Conservation (phyloP, 2,329 filamentous ascomycete genomes). For the Pezicula neosporulosa region DNA sequence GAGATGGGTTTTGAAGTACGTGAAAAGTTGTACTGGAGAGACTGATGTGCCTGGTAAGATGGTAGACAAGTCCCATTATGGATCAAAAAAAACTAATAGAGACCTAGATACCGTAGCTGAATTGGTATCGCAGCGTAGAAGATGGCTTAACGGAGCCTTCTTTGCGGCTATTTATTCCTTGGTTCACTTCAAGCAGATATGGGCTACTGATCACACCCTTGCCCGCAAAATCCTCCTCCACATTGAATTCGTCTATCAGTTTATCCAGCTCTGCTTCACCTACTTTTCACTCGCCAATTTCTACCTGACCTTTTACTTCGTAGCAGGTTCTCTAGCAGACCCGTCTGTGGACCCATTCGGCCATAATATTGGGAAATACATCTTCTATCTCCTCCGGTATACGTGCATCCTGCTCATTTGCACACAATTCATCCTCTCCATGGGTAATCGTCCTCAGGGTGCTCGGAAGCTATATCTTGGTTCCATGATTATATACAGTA, state of each 20-base stretch:
- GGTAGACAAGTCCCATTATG: not conserved
- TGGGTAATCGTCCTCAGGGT: slow-evolving; percentile 94
- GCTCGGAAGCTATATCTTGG: slow-evolving; percentile 85
- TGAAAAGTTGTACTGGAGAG: slow-evolving; percentile 93
- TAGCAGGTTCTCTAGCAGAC: slow-evolving; percentile 85
- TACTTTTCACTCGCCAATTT: slow-evolving; percentile 99
- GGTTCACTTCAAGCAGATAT: slow-evolving; percentile 91
- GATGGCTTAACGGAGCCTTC: slow-evolving; percentile 98
- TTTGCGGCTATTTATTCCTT: slow-evolving; percentile 98
- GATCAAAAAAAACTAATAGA: slow-evolving; percentile 6
- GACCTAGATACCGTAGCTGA: slow-evolving; percentile 82
- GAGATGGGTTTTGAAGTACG: slow-evolving; percentile 96
- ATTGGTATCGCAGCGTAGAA: slow-evolving; percentile 91
- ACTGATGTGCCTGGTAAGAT: slow-evolving; percentile 90
- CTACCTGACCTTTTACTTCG: slow-evolving; percentile 98
- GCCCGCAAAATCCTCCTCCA: slow-evolving; percentile 87
- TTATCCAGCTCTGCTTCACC: slow-evolving; percentile 88
- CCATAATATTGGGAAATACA: slow-evolving; percentile 75
- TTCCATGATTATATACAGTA: slow-evolving; percentile 82
- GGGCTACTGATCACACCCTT: slow-evolving; percentile 87
- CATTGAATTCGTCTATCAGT: slow-evolving; percentile 93
- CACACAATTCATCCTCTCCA: slow-evolving; percentile 92
- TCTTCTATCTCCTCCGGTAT: slow-evolving; percentile 87
- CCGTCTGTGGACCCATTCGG: slow-evolving; percentile 83
- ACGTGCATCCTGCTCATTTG: slow-evolving; percentile 82